phyloP scores from a whole-genome alignment of 2,329 filamentous ascomycete genomes.

The Myriosclerotinia curreyana region DNA sequence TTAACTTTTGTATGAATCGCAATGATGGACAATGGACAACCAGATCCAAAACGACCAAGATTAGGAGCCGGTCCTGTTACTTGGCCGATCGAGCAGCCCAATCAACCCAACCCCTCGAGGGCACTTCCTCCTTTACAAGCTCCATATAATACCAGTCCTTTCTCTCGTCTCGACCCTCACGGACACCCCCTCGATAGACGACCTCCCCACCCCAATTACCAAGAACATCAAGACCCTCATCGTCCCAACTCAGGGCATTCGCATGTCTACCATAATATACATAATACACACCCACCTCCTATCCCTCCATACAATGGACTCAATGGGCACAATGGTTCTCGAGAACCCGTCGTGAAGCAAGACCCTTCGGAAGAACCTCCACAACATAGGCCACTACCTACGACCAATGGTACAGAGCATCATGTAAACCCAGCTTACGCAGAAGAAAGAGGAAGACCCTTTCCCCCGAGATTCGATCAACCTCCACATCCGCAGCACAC shows the following conservation, averaged over 20 bases:
- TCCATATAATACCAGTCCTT: slow-evolving; percentile 38
- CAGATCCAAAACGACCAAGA: slow-evolving; percentile 59
- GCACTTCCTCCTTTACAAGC: slow-evolving; percentile 46
- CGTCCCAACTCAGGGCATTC: slow-evolving; percentile 34
- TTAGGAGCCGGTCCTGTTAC: slow-evolving; percentile 39
- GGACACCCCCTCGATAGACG: slow-evolving; percentile 36
- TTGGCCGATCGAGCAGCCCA: slow-evolving; percentile 23
- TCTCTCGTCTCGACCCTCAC: slow-evolving; percentile 16
- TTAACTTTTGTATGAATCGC: slow-evolving; percentile 42
- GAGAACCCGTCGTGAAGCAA: slow-evolving; percentile 55
- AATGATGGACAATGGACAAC: slow-evolving; percentile 58
- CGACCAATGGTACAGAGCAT: slow-evolving; percentile 34
- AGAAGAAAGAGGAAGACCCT: slow-evolving; percentile 30
- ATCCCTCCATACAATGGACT: slow-evolving; percentile 40
- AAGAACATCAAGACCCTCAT: slow-evolving; percentile 36
- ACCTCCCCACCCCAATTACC: slow-evolving; percentile 46
- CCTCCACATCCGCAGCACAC: slow-evolving; percentile 24
- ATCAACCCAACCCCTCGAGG: slow-evolving; percentile 38
- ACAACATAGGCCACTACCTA: slow-evolving; percentile 41
- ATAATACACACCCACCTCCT: slow-evolving; percentile 40
- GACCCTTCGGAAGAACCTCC: slow-evolving; percentile 44
- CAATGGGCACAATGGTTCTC: slow-evolving; percentile 32
- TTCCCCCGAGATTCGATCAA: slow-evolving; percentile 29
- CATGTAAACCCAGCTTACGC: slow-evolving; percentile 32
- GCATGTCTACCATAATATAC: slow-evolving; percentile 35